These are phyloP conservation scores for Colletotrichum ledebouriae DNA, from an alignment of 2,329 filamentous ascomycete genomes.

Conservation along the genomic window DNA sequence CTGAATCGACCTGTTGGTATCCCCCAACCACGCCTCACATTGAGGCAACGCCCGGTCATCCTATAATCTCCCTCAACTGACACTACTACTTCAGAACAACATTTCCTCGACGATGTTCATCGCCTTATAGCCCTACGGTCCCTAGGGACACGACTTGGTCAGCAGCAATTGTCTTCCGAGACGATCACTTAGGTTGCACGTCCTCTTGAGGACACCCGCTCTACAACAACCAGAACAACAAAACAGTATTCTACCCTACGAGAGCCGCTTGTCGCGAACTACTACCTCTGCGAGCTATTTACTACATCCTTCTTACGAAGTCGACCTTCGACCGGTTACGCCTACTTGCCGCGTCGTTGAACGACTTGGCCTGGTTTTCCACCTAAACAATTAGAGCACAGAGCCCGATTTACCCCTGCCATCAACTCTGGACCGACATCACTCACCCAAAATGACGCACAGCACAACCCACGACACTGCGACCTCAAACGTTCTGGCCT, in stretches of 20 bases:
- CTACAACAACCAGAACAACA: constrained; percentile 19
- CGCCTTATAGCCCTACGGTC: constrained; percentile 57
- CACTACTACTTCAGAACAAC: constrained; percentile 25
- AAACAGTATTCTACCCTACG: constrained; percentile 1
- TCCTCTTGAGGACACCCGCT: constrained; percentile 35
- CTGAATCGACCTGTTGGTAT: constrained; percentile 34
- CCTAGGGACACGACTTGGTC: constrained; percentile 57
- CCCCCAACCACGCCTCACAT: constrained; percentile 34
- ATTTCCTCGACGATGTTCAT: constrained; percentile 47
- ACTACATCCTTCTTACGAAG: constrained; percentile 21
- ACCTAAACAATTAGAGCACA: neutral
- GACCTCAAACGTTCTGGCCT: constrained; percentile 60
- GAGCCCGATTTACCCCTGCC: constrained; percentile 23
- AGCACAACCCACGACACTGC: constrained; percentile 53
- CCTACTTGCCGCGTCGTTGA: constrained; percentile 41
- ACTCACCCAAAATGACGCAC: constrained; percentile 51
- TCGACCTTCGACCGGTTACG: constrained; percentile 34
- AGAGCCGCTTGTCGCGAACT: constrained; percentile 22
- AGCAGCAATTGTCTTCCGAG: constrained; percentile 37
- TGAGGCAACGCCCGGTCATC: constrained; percentile 37
- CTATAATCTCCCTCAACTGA: constrained; percentile 43
- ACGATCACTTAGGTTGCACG: constrained; percentile 32
- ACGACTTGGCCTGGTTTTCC: constrained; percentile 33
- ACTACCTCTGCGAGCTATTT: neutral
- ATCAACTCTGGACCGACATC: constrained; percentile 20